These are phyloP conservation scores for Syzygium syzygioides DNA, from an alignment of 441 rosid species.

Conservation along the genomic window DNA sequence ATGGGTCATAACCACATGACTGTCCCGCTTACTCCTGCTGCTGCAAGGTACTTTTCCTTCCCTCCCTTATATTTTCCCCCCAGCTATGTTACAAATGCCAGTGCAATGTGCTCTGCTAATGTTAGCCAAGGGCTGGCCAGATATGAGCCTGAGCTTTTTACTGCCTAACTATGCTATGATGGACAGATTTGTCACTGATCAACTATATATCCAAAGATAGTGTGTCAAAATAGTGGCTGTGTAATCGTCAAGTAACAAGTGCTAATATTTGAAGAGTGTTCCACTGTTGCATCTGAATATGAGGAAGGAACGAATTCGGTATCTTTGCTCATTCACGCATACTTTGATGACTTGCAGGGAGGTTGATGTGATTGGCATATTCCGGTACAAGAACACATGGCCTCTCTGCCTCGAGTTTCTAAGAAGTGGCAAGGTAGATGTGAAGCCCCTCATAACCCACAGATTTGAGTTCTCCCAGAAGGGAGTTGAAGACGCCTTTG, in stretches of 20 bases:
- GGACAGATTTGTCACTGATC: not conserved
- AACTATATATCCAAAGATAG: not conserved
- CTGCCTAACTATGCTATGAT: not conserved
- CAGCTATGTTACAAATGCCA: not conserved
- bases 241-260: not conserved
- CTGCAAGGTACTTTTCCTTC: conserved; percentile 55
- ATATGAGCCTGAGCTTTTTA: not conserved
- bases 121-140: not conserved
- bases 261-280: not conserved
- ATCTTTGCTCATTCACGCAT: not conserved
- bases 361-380: conserved; percentile 75
- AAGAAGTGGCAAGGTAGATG: conserved; percentile 80
- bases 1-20: conserved; percentile 86
- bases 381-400: conserved; percentile 90
- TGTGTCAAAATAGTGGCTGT: not conserved
- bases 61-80: not conserved
- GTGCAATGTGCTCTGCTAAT: not conserved
- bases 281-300: not conserved
- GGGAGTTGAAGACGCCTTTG: conserved; percentile 74
- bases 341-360: conserved; percentile 38
- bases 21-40: conserved; percentile 77
- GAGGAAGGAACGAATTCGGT: not conserved
- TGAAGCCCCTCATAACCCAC: conserved; percentile 84
- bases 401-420: conserved; percentile 68
- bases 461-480: conserved; percentile 81